Base-by-base conservation (phyloP, 345 rosid species). In the Rubroshorea leprosula region DNA sequence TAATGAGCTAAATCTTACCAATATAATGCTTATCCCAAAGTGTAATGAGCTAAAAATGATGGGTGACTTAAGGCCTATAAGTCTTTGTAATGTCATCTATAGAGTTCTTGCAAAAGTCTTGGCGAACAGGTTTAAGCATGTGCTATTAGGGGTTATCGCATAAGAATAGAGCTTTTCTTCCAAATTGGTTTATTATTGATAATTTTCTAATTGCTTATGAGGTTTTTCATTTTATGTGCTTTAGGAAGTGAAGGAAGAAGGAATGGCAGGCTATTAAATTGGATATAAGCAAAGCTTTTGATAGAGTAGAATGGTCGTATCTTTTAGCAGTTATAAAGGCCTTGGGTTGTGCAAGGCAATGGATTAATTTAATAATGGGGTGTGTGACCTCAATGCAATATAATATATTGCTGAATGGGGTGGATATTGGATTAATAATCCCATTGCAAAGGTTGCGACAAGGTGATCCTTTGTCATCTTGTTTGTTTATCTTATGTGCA, bases 401-500 rank as follows among this genome's bases (percentile, higher is more conserved):
- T 14, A 14, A 14, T 1, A 5, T 44, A 6, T 0, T 0, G 20
- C 16, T 44, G 5, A 44, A 44, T 44, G 18, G 48, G 18, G 18
- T 1, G 17, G 6, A 14, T 1, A 1, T 16, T 0, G n/a, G 1
- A 1, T 0, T 9, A 0, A 16, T 44, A 0, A 6, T 5, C 1
- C 48, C 17, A 14, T 0, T n/a, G 0, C 16, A 4, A 6, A n/a
- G 48, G 0, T 4, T 44, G 5, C 2, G 48, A 0, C 48, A 44
- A 5, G 48, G 17, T 16, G 48, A 44, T 44, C 48, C 48, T 0
- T 16, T 44, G 0, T 44, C 48, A 3, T n/a, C 48, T 0, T 44
- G 14, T n/a, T n/a, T 44, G 1, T 44, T 44, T 44, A 3, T 44
- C 1, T 3, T 44, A 1, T 14, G 48, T n/a, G 17, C 18, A 0